Conservation (phyloP, 2,329 filamentous ascomycete species). For the Arthrobotrys megalospora region DNA sequence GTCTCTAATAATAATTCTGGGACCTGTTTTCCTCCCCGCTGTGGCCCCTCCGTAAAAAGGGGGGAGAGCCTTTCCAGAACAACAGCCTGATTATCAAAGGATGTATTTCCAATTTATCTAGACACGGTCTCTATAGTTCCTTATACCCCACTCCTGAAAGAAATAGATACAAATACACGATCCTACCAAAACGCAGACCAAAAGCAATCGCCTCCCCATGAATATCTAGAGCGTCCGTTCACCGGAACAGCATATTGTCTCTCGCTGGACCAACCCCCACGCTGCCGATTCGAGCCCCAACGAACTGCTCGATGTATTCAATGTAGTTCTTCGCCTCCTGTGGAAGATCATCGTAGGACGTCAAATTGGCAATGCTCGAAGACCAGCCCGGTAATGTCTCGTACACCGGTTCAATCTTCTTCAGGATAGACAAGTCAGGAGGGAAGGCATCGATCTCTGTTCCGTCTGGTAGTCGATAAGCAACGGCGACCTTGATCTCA, state of each 20-base stretch:
- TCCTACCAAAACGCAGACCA: slow-evolving; percentile 29
- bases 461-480: slow-evolving; percentile 74
- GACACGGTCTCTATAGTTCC: slow-evolving; percentile 35
- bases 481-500: slow-evolving; percentile 80
- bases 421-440: slow-evolving; percentile 74
- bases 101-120: slow-evolving; percentile 31
- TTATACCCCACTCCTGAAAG: slow-evolving; percentile 41
- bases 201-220: slow-evolving; percentile 10
- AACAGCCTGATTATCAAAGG: neutral
- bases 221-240: slow-evolving; percentile 13
- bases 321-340: slow-evolving; percentile 77
- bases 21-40: slow-evolving; percentile 10
- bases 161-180: slow-evolving; percentile 38
- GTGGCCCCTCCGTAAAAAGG: slow-evolving; percentile 6
- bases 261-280: slow-evolving; percentile 78
- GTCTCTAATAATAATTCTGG: slow-evolving; percentile 22
- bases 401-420: slow-evolving; percentile 77
- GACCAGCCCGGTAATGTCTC: slow-evolving; percentile 80
- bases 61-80: neutral
- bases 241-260: slow-evolving; percentile 69
- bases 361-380: slow-evolving; percentile 73
- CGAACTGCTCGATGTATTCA: slow-evolving; percentile 77
- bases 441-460: slow-evolving; percentile 76
- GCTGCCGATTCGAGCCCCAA: slow-evolving; percentile 76
- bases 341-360: slow-evolving; percentile 76